A percentile compares a stretch with the other conserved stretches of the same genome.
phyloP scores from a whole-genome alignment of 305 asterid species.

The Nicotiana rustica region DNA sequence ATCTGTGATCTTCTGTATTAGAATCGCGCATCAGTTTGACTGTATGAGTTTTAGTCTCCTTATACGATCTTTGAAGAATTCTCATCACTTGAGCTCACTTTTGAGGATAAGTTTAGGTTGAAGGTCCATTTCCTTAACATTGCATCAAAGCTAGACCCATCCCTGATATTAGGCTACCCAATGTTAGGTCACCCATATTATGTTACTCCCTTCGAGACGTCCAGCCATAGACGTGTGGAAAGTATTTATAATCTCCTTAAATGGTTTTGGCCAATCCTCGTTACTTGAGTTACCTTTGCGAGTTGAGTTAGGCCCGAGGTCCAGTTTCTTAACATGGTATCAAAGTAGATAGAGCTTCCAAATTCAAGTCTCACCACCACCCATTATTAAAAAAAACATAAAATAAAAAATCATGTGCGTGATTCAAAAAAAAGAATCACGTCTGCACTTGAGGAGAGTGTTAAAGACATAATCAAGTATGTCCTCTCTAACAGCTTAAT shows the following conservation, averaged over 20 bases:
- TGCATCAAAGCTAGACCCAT: not conserved
- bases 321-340: not conserved
- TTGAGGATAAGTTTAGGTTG: not conserved
- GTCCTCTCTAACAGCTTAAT: not conserved
- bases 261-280: not conserved
- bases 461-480: conserved; percentile 6
- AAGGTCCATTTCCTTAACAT: conserved; percentile 28
- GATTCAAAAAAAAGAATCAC: not conserved
- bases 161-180: conserved; percentile 11
- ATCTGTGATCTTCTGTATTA: not conserved
- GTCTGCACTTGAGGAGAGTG: not conserved
- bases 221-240: not conserved
- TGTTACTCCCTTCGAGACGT: not conserved
- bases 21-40: not conserved
- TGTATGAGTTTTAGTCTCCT: not conserved
- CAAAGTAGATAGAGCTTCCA: not conserved
- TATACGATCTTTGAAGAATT: not conserved
- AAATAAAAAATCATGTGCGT: not conserved
- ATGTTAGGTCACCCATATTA: not conserved
- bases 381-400: not conserved
- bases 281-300: not conserved
- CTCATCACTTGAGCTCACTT: not conserved
- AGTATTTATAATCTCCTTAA: not conserved
- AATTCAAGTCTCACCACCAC: not conserved
- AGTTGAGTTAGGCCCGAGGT: not conserved